Base-by-base conservation (phyloP, 2,329 filamentous ascomycete species). In the Ceratocystis cacaofunesta region DNA sequence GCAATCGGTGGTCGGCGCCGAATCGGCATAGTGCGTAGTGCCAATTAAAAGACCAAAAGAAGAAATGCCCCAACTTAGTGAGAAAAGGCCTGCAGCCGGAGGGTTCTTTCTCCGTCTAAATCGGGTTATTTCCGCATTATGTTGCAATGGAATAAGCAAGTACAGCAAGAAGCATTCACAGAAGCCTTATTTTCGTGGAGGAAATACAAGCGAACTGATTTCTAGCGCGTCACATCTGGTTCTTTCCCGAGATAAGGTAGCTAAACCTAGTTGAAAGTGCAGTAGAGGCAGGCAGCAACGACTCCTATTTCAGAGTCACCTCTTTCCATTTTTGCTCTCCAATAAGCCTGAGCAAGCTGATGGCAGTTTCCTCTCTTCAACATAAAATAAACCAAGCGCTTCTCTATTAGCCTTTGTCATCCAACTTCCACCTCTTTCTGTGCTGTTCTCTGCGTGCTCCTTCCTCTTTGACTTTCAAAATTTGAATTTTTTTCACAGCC, bases 321-420 rank as follows among this genome's bases (percentile, higher is more conserved):
- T 22, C 55, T 61, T 65, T 32, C 25, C 30, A 22, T 44, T 55
- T 57, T 30, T 63, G 12, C 43, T 32, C n/a, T 55, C 12, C 32
- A 19, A 25, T 17, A 28, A n/a, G 32, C 55, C 12, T 19, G 28
- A 58, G n/a, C 22, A 15, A 58, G 22, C 55, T 19, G 7, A 30
- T 36, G 61, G 36, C 44, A 62, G 61, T 43, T 62, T 62, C 61
- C 62, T 57, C 43, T n/a, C 30, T 64, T 43, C 3, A 17, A 52
- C 28, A 28, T n/a, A 43, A 41, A 36, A 28, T 12, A 44, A 43
- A 41, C 3, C 62, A 25, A 64, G 32, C 48, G 17, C 28, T 8
- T 5, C 22, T 19, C 28, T 44, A 58, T 36, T 15, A 8, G 28
- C 1, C 28, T 25, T 58, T 25, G 55, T 58, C 55, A 58, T 58